phyloP scores from a whole-genome alignment of 2,329 filamentous ascomycete species.

The Penicillium capsulatum region DNA sequence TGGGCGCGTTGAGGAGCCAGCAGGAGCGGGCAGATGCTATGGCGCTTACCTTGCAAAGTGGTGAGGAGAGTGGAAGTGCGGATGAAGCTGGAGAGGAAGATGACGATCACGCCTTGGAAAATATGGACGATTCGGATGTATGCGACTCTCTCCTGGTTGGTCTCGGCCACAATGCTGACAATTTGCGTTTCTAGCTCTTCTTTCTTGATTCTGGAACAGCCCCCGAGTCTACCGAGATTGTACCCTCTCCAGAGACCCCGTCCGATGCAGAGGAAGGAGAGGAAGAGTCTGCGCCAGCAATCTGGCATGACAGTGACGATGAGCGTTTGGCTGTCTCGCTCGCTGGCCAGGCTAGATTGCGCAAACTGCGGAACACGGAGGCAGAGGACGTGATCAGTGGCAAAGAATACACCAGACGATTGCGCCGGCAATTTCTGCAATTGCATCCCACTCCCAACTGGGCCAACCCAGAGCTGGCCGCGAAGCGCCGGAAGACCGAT shows the following conservation, averaged over 20 bases:
- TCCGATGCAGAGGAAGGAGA: conserved; percentile 36
- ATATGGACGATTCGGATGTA: conserved; percentile 70
- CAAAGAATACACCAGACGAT: conserved; percentile 73
- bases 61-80: conserved; percentile 26
- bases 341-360: conserved; percentile 66
- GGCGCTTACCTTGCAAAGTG: conserved; percentile 33
- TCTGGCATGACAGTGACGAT: conserved; percentile 94
- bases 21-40: conserved; percentile 39
- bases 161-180: conserved; percentile 6
- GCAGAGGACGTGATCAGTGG: conserved; percentile 83
- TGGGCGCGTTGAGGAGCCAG: conserved; percentile 64
- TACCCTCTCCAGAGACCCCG: conserved; percentile 36
- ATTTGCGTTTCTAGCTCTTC: conserved; percentile 56
- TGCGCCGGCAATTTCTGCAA: conserved; percentile 70
- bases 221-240: conserved; percentile 31
- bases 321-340: conserved; percentile 81
- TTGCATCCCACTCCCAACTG: conserved; percentile 61
- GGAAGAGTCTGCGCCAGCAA: conserved; percentile 31
- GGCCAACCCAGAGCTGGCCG: conserved; percentile 50
- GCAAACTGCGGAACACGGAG: conserved; percentile 77
- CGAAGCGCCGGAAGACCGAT: conserved; percentile 44
- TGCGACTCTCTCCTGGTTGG: conserved; percentile 13
- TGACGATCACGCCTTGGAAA: conserved; percentile 54
- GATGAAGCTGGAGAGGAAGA: conserved; percentile 44
- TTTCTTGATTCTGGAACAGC: conserved; percentile 68